phyloP scores from a whole-genome alignment of 768 basidiomycete genomes.

The Mycena latifolia region DNA sequence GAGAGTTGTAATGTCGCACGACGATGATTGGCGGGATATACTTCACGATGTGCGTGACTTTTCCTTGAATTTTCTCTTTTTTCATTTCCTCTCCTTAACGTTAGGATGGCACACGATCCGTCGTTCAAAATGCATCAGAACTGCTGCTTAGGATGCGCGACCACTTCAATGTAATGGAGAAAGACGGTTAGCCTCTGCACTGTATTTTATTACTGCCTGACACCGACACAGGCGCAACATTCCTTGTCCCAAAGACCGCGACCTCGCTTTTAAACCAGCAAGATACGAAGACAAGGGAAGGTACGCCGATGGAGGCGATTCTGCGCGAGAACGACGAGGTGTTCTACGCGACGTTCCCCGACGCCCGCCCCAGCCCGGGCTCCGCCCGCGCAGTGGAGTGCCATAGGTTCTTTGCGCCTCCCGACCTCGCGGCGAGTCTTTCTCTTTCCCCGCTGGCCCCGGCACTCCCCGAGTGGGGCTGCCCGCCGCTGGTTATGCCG shows the following conservation, averaged over 20 bases:
- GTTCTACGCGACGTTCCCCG: slow-evolving; percentile 27
- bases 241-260: neutral
- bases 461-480: too few species aligned
- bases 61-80: too few species aligned
- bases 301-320: slow-evolving; percentile 5
- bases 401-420: neutral
- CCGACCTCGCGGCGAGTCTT: neutral
- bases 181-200: neutral
- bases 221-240: neutral
- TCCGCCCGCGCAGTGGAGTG: neutral
- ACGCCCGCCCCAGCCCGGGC: slow-evolving; percentile 2
- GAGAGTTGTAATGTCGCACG: slow-evolving; percentile 11
- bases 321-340: slow-evolving; percentile 8
- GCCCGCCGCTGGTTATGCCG: too few species aligned
- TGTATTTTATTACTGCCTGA: neutral
- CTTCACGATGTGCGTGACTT: slow-evolving; percentile 13
- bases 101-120: neutral
- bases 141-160: neutral
- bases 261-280: too few species aligned
- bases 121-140: neutral
- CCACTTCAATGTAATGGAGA: neutral
- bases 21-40: slow-evolving; percentile 16
- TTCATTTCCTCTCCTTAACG: neutral
- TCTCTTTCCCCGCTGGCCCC: neutral
- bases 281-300: too few species aligned